Evolutionary conservation across 2,329 filamentous ascomycete species (phyloP).

Genomic region (Pestalotiopsis fici): DNA sequence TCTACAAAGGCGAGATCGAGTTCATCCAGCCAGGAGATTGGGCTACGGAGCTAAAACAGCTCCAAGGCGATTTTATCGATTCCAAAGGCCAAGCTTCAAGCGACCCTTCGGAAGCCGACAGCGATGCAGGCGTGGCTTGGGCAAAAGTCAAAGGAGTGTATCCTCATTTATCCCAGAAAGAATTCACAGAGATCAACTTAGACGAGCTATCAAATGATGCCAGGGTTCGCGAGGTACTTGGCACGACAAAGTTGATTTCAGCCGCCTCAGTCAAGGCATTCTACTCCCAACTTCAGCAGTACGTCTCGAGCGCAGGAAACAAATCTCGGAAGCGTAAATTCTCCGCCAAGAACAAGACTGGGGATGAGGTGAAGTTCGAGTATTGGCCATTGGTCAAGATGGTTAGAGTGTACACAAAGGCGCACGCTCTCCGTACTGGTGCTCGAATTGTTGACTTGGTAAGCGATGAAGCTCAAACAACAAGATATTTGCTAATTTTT

Average conservation of each 20-base stretch:
- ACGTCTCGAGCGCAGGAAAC: slow-evolving; percentile 53
- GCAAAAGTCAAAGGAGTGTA: background rate
- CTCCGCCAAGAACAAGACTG: slow-evolving; percentile 53
- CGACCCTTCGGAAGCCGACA: slow-evolving; percentile 16
- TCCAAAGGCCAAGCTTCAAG: slow-evolving; percentile 20
- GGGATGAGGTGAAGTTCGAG: slow-evolving; percentile 19
- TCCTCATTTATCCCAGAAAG: background rate
- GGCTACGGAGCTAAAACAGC: slow-evolving; percentile 19
- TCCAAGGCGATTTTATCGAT: slow-evolving; percentile 24
- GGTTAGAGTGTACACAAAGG: slow-evolving; percentile 49
- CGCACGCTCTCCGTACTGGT: slow-evolving; percentile 50
- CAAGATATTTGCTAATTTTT: background rate
- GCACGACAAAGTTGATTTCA: background rate
- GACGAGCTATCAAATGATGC: background rate
- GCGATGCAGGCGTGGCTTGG: slow-evolving; percentile 5
- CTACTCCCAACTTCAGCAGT: background rate
- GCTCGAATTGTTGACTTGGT: slow-evolving; percentile 56
- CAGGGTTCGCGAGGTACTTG: background rate
- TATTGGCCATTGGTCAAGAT: slow-evolving; percentile 42
- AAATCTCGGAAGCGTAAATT: background rate
- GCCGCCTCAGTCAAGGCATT: background rate
- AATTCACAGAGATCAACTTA: background rate
- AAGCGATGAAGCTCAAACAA: slow-evolving; percentile 27
- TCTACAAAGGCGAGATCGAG: slow-evolving; percentile 27
- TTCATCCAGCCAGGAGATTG: slow-evolving; percentile 26